Evolutionary conservation across 176 grass and related monocot species (phyloP).

Genomic region (Oryza brachyantha): DNA sequence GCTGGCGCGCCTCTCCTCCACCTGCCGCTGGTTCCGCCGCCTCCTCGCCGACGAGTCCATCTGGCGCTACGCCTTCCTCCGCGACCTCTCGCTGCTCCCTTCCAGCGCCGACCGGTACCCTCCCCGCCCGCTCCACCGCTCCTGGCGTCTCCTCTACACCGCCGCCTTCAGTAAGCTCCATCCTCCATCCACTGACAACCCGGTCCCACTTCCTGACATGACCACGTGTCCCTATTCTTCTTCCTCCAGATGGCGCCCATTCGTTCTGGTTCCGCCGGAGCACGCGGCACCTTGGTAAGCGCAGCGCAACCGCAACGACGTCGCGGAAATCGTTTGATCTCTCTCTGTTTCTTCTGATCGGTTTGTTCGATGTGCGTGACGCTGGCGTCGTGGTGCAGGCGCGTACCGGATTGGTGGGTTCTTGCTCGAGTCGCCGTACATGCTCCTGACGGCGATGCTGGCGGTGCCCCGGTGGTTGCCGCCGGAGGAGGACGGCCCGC

Average conservation of each 20-base stretch:
- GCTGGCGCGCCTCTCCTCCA: slow-evolving; percentile 53
- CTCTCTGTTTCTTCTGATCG: background rate
- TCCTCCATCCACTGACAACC: background rate
- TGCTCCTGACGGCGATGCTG: slow-evolving; percentile 63
- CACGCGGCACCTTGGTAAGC: slow-evolving; percentile 73
- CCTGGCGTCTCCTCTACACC: slow-evolving; percentile 71
- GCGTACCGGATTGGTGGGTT: slow-evolving; percentile 74
- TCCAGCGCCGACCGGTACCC: background rate
- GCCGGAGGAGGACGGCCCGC: slow-evolving; percentile 8
- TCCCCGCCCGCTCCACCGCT: slow-evolving; percentile 43
- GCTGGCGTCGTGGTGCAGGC: slow-evolving; percentile 38
- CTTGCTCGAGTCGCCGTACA: slow-evolving; percentile 52
- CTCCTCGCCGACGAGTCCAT: slow-evolving; percentile 69
- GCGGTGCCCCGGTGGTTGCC: slow-evolving; percentile 43
- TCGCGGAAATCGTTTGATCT: background rate
- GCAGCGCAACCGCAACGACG: background rate
- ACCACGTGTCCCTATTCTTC: background rate
- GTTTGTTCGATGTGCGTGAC: background rate
- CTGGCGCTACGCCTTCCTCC: slow-evolving; percentile 79
- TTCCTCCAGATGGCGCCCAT: slow-evolving; percentile 61
- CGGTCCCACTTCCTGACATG: slow-evolving; percentile 31
- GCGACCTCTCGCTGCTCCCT: slow-evolving; percentile 55
- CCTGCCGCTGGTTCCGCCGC: slow-evolving; percentile 66
- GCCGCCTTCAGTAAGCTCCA: slow-evolving; percentile 59
- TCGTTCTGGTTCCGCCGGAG: slow-evolving; percentile 53